Base-by-base conservation (phyloP, 2,329 filamentous ascomycete species). In the Hypoxylon rubiginosum region DNA sequence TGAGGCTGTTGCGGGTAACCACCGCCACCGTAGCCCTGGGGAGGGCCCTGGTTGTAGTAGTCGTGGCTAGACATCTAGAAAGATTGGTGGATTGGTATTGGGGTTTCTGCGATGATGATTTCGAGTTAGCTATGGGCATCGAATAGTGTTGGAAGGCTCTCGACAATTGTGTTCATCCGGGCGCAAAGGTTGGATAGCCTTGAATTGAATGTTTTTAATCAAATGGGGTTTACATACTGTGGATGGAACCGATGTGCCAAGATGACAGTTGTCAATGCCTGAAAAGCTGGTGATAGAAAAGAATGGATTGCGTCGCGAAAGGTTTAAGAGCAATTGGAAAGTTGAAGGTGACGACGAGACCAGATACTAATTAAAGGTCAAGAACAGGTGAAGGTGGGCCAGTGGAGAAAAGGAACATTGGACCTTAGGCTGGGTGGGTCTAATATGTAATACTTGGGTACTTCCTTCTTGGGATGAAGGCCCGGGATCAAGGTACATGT, bases 1-100 rank as follows among this genome's bases (percentile, higher is more conserved):
- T 78, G 81, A 70, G 82, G 81, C 59, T 82, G 80, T 68, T 82
- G 80, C 57, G 81, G 81, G 60, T 81, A 79, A 55, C 76, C 69
- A 59, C 69, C 71, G 36, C n/a, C n/a, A n/a, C n/a, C n/a, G n/a
- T 75, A 73, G 60, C 71, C 74, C 54, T 74, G 79, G 69, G 66
- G 77, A 70, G 67, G 77, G 50, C 73, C 72, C 60, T 76, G 74
- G 10, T 77, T 62, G 69, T 77, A 77, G 69, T 77, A 77, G 52
- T 75, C 73, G 62, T 74, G 59, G 68, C 72, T 77, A 48, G 76
- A 68, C 75, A 77, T 77, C 64, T 64, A 32, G 71, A 69, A 54
- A 26, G 67, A 46, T 64, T 69, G 57, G 28, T 55, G 36, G 67
- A 62, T 51, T 52, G 32, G 28, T 28, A 32, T 49, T 68, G 51